Base-by-base conservation (phyloP, 352 stramenopile species). In the Bremia lactucae region DNA sequence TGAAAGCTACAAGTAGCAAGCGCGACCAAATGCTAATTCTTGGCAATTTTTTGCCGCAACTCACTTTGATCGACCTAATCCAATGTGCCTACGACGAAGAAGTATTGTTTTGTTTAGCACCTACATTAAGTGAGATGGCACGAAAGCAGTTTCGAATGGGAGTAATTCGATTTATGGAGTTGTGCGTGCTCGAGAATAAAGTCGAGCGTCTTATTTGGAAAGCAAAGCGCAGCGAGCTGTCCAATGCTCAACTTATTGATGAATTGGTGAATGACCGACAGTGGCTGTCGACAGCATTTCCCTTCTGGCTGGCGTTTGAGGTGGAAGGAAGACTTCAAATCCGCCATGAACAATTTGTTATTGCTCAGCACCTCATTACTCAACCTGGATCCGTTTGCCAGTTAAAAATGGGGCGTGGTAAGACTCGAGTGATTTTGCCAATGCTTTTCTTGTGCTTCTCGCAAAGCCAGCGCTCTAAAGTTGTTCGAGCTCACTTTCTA, bases 251-350 rank as follows among this genome's bases (percentile, higher is more conserved):
- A 21, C 31, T 87, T 26, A 28, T 79, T 3, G 68, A 83, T 19
- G 83, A 95, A 15, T 45, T 92, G 3, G 10, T 52, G 9, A 68
- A 56, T 42, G 41, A 25, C 1, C 62, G 60, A 14, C 15, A 58
- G 18, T 95, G 80, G 80, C 31, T 72, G 14, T 60, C 57, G 14
- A 37, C 5, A 0, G 58, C 77, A 5, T 65, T 82, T 42, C 80
- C 80, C 4, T 80, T 68, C 41, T 95, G 84, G 81, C 52, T 94
- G 40, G 76, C 83, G 19, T 94, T 95, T 54, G 84, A 95, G 52
- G 68, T 86, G 1, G 83, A 94, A 66, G 72, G 73, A 1, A 37
- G 55, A n/a, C 38, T 95, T 13, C 74, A 89, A 44, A 95, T 94
- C 24, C 68, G 81, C 0, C 74, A 68, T n/a, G 77, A 89, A 41